Percentiles rank a stretch among this genome's conserved stretches.
Conservation (phyloP, 805 yeast genomes). For the Candida corydali region DNA sequence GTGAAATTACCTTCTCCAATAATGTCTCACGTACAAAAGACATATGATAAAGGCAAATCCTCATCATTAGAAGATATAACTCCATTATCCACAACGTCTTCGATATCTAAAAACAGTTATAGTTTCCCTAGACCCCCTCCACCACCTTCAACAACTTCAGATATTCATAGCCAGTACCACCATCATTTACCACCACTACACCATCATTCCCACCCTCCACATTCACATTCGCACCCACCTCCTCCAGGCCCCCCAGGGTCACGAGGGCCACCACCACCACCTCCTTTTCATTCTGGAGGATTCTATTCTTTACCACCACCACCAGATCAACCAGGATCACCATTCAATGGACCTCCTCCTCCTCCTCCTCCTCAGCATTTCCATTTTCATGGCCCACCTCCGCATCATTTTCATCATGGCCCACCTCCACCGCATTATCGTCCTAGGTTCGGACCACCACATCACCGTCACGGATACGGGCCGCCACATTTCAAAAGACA, state of each 20-base stretch:
- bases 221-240: background rate
- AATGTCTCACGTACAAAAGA: background rate
- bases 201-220: background rate
- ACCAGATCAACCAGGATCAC: background rate
- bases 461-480: conserved; percentile 4
- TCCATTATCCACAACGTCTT: background rate
- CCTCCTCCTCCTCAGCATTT: conserved; percentile 5
- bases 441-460: conserved; percentile 11
- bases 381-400: conserved; percentile 11
- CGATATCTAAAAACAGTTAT: conserved; percentile 1
- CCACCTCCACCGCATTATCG: conserved; percentile 4
- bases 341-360: conserved; percentile 1
- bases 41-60: background rate
- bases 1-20: conserved; percentile 4
- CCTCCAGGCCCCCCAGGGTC: conserved; percentile 6
- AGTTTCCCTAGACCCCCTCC: conserved; percentile 5
- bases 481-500: background rate
- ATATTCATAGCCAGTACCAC: background rate
- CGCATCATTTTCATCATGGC: conserved; percentile 7
- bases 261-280: conserved; percentile 2
- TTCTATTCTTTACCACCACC: background rate
- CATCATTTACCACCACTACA: conserved; percentile 4
- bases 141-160: conserved; percentile 5
- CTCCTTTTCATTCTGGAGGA: too few species aligned
- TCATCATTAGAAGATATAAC: background rate